These are phyloP conservation scores for Pyricularia sp. DNA, from an alignment of 2,329 filamentous ascomycete species.

Conservation along the genomic window DNA sequence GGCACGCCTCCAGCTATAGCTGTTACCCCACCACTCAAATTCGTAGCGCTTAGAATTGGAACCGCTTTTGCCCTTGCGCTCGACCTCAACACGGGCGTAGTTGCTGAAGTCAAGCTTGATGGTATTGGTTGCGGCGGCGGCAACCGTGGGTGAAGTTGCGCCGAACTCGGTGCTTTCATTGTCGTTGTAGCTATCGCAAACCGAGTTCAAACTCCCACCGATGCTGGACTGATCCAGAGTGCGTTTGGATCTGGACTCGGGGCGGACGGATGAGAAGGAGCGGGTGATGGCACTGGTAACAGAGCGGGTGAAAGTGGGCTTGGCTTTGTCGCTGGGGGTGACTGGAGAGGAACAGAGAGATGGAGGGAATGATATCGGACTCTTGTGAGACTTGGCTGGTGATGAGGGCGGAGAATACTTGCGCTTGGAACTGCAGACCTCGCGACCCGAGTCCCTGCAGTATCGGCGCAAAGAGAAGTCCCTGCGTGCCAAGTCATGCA, in stretches of 20 bases:
- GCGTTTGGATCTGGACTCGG: slow-evolving; percentile 21
- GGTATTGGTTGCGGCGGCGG: slow-evolving; percentile 52
- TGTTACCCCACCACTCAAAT: slow-evolving; percentile 87
- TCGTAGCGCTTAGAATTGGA: slow-evolving; percentile 69
- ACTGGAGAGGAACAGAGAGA: slow-evolving; percentile 7
- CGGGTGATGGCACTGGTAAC: slow-evolving; percentile 38
- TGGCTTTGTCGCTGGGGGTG: slow-evolving; percentile 12
- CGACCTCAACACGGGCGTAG: slow-evolving; percentile 85
- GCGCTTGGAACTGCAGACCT: slow-evolving; percentile 78
- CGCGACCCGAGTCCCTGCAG: slow-evolving; percentile 83
- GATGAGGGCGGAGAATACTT: slow-evolving; percentile 54
- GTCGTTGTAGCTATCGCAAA: slow-evolving; percentile 18
- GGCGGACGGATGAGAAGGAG: slow-evolving; percentile 25
- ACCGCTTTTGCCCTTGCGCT: slow-evolving; percentile 53
- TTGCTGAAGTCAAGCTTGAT: slow-evolving; percentile 94
- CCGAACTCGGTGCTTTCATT: slow-evolving; percentile 15
- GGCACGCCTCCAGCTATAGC: slow-evolving; percentile 75
- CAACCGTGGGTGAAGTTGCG: slow-evolving; percentile 6
- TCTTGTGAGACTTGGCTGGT: slow-evolving; percentile 31
- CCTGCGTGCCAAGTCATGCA: slow-evolving; percentile 80
- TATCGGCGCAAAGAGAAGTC: slow-evolving; percentile 90
- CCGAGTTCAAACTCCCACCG: slow-evolving; percentile 23
- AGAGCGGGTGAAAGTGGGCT: slow-evolving; percentile 34
- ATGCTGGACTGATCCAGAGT: slow-evolving; percentile 21
- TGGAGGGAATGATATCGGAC: not conserved